Evolutionary conservation across 2,329 filamentous ascomycete species (phyloP).

Genomic region (Blumeriella jaapii): DNA sequence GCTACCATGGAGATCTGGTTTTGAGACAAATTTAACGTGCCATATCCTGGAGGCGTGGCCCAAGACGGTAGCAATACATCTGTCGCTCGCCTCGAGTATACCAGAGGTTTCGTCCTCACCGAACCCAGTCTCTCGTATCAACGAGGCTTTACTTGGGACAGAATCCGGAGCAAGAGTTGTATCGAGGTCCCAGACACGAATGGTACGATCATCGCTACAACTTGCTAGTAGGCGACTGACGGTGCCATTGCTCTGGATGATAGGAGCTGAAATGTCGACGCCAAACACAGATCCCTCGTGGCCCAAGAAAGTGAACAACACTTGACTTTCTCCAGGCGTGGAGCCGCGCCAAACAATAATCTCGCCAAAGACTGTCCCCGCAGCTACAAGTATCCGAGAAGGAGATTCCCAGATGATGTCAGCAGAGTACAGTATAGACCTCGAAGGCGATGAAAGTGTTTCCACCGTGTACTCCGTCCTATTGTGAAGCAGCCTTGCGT

Average conservation of each 20-base stretch:
- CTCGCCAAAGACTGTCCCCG: conserved; percentile 90
- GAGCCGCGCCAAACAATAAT: conserved; percentile 77
- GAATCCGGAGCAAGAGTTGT: background rate
- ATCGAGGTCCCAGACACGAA: conserved; percentile 73
- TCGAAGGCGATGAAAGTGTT: conserved; percentile 50
- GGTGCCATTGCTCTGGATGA: conserved; percentile 30
- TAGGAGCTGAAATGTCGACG: conserved; percentile 59
- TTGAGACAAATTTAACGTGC: conserved; percentile 57
- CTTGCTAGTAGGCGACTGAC: conserved; percentile 61
- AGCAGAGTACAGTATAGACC: conserved; percentile 82
- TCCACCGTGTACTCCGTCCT: conserved; percentile 30
- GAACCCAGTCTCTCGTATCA: conserved; percentile 49
- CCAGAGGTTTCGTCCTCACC: conserved; percentile 31
- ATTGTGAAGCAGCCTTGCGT: conserved; percentile 30
- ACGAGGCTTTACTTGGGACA: background rate
- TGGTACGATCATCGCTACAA: conserved; percentile 89
- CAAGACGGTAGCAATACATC: conserved; percentile 61
- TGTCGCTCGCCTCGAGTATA: conserved; percentile 28
- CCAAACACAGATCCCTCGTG: conserved; percentile 95
- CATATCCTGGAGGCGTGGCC: conserved; percentile 86
- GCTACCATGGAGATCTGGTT: background rate
- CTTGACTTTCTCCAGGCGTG: conserved; percentile 27
- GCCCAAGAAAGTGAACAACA: conserved; percentile 45
- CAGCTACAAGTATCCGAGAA: conserved; percentile 59
- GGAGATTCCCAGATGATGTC: conserved; percentile 52